phyloP scores from a whole-genome alignment of 768 basidiomycete genomes.

The Harrya chromipes region DNA sequence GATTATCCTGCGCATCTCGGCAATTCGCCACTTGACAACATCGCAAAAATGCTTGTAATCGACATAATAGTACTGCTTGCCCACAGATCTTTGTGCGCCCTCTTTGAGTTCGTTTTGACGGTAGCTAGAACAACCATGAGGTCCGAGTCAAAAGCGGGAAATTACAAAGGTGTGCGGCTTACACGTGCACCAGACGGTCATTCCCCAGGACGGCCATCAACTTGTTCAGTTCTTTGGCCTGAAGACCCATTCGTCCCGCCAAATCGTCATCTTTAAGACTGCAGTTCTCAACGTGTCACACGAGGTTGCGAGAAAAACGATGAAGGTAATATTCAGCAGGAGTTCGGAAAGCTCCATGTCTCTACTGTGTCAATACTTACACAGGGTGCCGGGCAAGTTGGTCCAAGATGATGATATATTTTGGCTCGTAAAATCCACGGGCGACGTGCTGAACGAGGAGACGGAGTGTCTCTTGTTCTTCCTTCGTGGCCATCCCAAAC shows the following conservation, averaged over 20 bases:
- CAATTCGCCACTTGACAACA: slow-evolving; percentile 96
- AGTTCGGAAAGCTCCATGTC: slow-evolving; percentile 17
- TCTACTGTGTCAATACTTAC: slow-evolving; percentile 62
- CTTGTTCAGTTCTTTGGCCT: slow-evolving; percentile 88
- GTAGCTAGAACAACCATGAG: slow-evolving; percentile 47
- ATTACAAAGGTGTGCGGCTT: slow-evolving; percentile 27
- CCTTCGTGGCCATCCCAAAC: slow-evolving; percentile 58
- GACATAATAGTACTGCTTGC: slow-evolving; percentile 94
- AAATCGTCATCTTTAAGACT: slow-evolving; percentile 94
- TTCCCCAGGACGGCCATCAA: slow-evolving; percentile 78
- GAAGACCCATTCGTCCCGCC: slow-evolving; percentile 85
- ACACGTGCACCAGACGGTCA: slow-evolving; percentile 79
- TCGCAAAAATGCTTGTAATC: slow-evolving; percentile 95
- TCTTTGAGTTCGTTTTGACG: slow-evolving; percentile 92
- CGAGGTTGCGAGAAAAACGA: slow-evolving; percentile 6
- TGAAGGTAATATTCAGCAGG: slow-evolving; percentile 17
- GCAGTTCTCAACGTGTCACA: slow-evolving; percentile 22
- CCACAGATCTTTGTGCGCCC: slow-evolving; percentile 81
- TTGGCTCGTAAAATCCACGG: slow-evolving; percentile 92
- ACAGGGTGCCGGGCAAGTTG: slow-evolving; percentile 90
- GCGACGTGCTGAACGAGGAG: slow-evolving; percentile 91
- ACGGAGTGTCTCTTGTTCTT: slow-evolving; percentile 78
- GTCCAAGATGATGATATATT: slow-evolving; percentile 89
- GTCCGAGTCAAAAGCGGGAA: slow-evolving; percentile 6
- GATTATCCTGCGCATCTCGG: slow-evolving; percentile 86